phyloP scores from a whole-genome alignment of 805 yeast genomes.

The Candida verbasci region DNA sequence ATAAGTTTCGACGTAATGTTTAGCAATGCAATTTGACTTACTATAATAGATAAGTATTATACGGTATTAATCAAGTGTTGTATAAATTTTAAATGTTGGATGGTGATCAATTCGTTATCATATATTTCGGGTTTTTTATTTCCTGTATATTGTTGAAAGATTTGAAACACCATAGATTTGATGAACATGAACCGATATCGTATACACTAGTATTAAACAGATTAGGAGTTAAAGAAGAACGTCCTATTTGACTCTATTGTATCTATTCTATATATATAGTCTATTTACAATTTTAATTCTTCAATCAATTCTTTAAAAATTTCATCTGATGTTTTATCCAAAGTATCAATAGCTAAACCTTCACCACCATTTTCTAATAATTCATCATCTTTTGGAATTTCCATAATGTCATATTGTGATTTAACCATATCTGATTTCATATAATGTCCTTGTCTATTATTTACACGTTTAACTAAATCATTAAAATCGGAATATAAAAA shows the following conservation, averaged over 20 bases:
- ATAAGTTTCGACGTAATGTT: too few species aligned
- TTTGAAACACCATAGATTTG: too few species aligned
- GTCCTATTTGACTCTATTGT: neutral
- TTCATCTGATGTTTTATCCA: constrained; percentile 22
- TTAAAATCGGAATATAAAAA: constrained; percentile 64
- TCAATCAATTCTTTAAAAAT: constrained; percentile 19
- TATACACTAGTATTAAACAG: too few species aligned
- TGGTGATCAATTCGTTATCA: too few species aligned
- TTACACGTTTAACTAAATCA: constrained; percentile 58
- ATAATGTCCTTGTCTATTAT: constrained; percentile 66
- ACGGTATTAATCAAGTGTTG: too few species aligned
- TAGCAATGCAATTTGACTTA: too few species aligned
- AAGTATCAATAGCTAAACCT: constrained; percentile 31
- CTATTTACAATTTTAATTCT: neutral
- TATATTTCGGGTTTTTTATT: too few species aligned
- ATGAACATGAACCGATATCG: too few species aligned
- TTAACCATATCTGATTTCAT: constrained; percentile 85
- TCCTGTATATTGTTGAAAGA: too few species aligned
- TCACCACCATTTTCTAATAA: constrained; percentile 34
- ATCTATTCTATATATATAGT: neutral
- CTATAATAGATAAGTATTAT: too few species aligned
- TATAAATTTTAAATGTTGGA: too few species aligned
- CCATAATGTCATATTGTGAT: constrained; percentile 72
- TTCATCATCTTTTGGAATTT: constrained; percentile 53
- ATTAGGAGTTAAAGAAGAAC: too few species aligned